Evolutionary conservation across 441 rosid species (phyloP).

Genomic region (Gossypium schwendimanii): DNA sequence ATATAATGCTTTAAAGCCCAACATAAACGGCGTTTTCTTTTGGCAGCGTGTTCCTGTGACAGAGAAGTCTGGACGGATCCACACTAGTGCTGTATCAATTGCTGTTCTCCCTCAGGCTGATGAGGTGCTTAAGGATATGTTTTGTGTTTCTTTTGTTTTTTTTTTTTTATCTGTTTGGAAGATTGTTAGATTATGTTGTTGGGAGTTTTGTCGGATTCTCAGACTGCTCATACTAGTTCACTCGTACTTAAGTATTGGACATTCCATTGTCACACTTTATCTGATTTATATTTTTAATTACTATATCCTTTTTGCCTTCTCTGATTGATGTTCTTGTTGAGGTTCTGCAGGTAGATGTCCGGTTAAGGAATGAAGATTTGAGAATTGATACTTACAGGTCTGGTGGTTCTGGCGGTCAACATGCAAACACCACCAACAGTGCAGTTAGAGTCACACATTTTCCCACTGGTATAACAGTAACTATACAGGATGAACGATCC

Average conservation of each 20-base stretch:
- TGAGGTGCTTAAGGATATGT: slow-evolving; percentile 46
- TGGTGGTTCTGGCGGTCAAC: slow-evolving; percentile 95
- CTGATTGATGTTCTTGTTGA: slow-evolving; percentile 10
- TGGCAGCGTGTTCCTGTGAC: slow-evolving; percentile 91
- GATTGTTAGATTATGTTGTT: background rate
- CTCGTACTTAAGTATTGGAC: background rate
- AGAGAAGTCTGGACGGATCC: slow-evolving; percentile 86
- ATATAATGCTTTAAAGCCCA: slow-evolving; percentile 6
- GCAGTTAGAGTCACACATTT: slow-evolving; percentile 84
- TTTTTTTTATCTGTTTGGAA: background rate
- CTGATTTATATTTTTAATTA: background rate
- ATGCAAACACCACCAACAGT: slow-evolving; percentile 92
- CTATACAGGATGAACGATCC: slow-evolving; percentile 93
- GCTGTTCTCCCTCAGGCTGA: slow-evolving; percentile 97
- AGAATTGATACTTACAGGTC: slow-evolving; percentile 85
- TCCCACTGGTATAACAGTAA: slow-evolving; percentile 66
- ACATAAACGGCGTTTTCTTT: slow-evolving; percentile 18
- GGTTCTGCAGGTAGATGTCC: slow-evolving; percentile 73
- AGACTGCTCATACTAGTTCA: background rate
- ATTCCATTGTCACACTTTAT: background rate
- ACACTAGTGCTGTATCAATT: slow-evolving; percentile 91
- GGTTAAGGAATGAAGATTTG: slow-evolving; percentile 82
- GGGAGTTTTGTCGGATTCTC: background rate
- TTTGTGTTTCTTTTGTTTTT: background rate
- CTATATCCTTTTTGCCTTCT: background rate